Conservation (phyloP, 75 land plant species). For the Cupressus sempervirens region DNA sequence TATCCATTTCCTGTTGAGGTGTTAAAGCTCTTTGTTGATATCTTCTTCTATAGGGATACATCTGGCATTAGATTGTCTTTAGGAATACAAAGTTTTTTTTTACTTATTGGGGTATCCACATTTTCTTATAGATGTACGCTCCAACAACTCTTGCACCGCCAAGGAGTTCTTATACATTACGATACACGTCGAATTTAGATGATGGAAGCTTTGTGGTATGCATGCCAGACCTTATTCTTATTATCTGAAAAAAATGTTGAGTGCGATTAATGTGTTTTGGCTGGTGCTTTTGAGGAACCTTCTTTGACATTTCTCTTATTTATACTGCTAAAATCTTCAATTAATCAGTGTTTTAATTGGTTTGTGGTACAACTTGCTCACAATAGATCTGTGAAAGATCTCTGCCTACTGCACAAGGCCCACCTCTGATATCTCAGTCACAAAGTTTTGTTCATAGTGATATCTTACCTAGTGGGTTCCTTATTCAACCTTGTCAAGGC, state of each 20-base stretch:
- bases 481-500: constrained; percentile 41
- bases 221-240: neutral
- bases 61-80: constrained; percentile 15
- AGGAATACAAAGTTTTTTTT: neutral
- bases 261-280: neutral
- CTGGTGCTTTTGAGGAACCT: constrained; percentile 1
- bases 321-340: neutral
- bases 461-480: constrained; percentile 34
- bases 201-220: constrained; percentile 46
- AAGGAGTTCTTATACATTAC: constrained; percentile 37
- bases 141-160: constrained; percentile 45
- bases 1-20: neutral
- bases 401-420: constrained; percentile 20
- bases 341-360: neutral
- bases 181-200: constrained; percentile 36
- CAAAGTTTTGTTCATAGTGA: constrained; percentile 34
- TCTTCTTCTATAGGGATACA: neutral
- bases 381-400: constrained; percentile 42
- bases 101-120: neutral
- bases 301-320: neutral
- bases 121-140: constrained; percentile 35
- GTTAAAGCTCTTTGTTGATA: neutral
- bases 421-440: constrained; percentile 16
- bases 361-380: neutral
- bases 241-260: neutral